A percentile compares a stretch with the other conserved stretches of the same genome.
Evolutionary conservation across 768 basidiomycete genomes (phyloP).

Genomic region (Thelephora ganbajun): DNA sequence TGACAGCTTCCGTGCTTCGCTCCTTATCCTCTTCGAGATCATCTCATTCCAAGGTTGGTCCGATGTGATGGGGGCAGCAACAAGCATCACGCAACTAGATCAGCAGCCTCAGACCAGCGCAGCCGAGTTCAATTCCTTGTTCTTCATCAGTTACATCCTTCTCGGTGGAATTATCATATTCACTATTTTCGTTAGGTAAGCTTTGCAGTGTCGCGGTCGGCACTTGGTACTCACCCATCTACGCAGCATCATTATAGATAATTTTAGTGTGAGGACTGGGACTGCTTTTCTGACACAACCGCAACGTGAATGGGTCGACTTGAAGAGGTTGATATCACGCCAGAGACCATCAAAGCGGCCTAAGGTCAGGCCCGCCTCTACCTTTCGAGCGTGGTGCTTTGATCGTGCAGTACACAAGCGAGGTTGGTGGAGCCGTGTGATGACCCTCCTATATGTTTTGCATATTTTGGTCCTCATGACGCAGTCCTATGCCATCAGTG

Average conservation of each 20-base stretch:
- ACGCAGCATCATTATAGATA: slow-evolving; percentile 84
- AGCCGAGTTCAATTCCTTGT: slow-evolving; percentile 74
- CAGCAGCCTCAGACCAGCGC: slow-evolving; percentile 60
- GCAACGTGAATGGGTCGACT: slow-evolving; percentile 89
- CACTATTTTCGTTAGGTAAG: slow-evolving; percentile 82
- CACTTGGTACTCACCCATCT: slow-evolving; percentile 6
- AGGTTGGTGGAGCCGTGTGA: slow-evolving; percentile 79
- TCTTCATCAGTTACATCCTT: slow-evolving; percentile 85
- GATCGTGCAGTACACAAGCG: slow-evolving; percentile 84
- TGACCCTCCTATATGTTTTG: slow-evolving; percentile 66
- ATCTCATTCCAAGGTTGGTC: slow-evolving; percentile 95
- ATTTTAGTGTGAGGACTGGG: slow-evolving; percentile 80
- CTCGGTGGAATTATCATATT: slow-evolving; percentile 83
- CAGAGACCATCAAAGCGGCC: slow-evolving; percentile 83
- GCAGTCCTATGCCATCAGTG: slow-evolving; percentile 49
- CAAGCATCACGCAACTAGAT: slow-evolving; percentile 58
- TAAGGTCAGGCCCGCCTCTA: slow-evolving; percentile 34
- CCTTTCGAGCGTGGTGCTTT: slow-evolving; percentile 74
- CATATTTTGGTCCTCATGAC: slow-evolving; percentile 84
- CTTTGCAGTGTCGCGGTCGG: slow-evolving; percentile 1
- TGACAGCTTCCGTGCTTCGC: slow-evolving; percentile 68
- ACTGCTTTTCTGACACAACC: slow-evolving; percentile 74
- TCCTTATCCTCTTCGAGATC: slow-evolving; percentile 92
- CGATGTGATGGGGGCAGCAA: slow-evolving; percentile 74
- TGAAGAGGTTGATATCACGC: slow-evolving; percentile 76